Conservation (phyloP, 257 asterid species). For the Solanum pinnatisectum region DNA sequence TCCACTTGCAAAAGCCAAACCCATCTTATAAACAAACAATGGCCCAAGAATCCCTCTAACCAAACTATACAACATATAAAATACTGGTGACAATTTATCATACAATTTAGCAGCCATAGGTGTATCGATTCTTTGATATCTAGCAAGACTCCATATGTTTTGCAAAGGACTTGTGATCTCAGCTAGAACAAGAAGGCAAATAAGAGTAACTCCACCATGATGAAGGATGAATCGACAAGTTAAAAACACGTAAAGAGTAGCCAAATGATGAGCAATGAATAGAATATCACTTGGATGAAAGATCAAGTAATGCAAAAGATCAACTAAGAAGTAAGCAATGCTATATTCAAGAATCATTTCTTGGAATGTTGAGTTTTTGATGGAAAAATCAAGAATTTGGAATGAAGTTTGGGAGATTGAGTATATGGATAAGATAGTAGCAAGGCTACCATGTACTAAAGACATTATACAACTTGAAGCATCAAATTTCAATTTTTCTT, state of each 20-base stretch:
- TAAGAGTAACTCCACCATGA: constrained; percentile 50
- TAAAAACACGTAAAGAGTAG: constrained; percentile 57
- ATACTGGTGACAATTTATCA: constrained; percentile 48
- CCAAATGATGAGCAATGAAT: constrained; percentile 64
- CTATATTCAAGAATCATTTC: constrained; percentile 53
- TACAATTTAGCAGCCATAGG: constrained; percentile 30
- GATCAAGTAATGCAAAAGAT: constrained; percentile 47
- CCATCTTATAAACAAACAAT: constrained; percentile 32
- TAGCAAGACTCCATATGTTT: constrained; percentile 68
- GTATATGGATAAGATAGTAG: constrained; percentile 32
- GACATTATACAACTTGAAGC: constrained; percentile 74
- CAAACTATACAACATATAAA: constrained; percentile 38
- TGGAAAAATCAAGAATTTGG: constrained; percentile 13
- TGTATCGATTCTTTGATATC: constrained; percentile 32
- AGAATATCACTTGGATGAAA: constrained; percentile 42
- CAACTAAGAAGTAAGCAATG: constrained; percentile 56
- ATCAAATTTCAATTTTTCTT: constrained; percentile 25
- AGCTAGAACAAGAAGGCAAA: constrained; percentile 52
- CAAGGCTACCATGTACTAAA: constrained; percentile 52
- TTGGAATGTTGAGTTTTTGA: constrained; percentile 42
- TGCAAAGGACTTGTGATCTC: constrained; percentile 66
- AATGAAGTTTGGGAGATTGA: constrained; percentile 25
- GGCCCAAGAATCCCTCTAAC: constrained; percentile 78
- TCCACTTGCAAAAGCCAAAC: constrained; percentile 15
- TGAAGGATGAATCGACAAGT: constrained; percentile 51